phyloP scores from a whole-genome alignment of 2,329 filamentous ascomycete species.

The Plenodomus lindquistii region DNA sequence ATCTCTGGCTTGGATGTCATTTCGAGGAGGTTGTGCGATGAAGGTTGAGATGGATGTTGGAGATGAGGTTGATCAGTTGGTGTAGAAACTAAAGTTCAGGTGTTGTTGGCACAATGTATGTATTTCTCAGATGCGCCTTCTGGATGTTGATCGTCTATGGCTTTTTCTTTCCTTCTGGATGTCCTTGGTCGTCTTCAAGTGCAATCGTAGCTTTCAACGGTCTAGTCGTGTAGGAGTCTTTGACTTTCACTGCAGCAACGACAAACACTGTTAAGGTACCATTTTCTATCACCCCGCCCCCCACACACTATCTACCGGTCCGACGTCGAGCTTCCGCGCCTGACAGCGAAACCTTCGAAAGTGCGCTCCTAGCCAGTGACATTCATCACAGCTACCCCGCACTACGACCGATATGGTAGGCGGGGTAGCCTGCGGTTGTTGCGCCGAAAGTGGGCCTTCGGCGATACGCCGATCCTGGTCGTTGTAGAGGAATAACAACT shows the following conservation, averaged over 20 bases:
- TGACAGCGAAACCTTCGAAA: constrained; percentile 22
- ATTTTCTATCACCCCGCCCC: constrained; percentile 1
- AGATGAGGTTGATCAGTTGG: not conserved
- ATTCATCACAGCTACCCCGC: constrained; percentile 25
- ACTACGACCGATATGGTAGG: constrained; percentile 19
- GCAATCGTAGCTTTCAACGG: not conserved
- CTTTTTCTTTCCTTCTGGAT: not conserved
- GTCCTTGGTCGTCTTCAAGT: not conserved
- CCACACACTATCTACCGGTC: constrained; percentile 6
- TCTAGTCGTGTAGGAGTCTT: not conserved
- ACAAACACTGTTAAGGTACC: not conserved
- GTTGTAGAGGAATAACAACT: not conserved
- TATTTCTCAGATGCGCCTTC: not conserved
- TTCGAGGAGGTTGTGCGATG: constrained; percentile 1
- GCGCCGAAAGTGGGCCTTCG: constrained; percentile 18
- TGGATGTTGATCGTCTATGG: not conserved
- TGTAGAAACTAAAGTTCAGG: not conserved
- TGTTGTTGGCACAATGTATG: too few species aligned
- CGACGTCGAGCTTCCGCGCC: constrained; percentile 6
- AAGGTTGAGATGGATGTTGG: not conserved
- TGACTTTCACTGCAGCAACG: too few species aligned
- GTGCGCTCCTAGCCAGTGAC: constrained; percentile 9
- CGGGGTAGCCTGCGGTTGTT: constrained; percentile 22
- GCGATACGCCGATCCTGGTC: constrained; percentile 15
- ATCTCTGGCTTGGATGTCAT: constrained; percentile 53